Evolutionary conservation across 2,329 filamentous ascomycete genomes (phyloP).

Genomic region (Stylonectria norvegica): DNA sequence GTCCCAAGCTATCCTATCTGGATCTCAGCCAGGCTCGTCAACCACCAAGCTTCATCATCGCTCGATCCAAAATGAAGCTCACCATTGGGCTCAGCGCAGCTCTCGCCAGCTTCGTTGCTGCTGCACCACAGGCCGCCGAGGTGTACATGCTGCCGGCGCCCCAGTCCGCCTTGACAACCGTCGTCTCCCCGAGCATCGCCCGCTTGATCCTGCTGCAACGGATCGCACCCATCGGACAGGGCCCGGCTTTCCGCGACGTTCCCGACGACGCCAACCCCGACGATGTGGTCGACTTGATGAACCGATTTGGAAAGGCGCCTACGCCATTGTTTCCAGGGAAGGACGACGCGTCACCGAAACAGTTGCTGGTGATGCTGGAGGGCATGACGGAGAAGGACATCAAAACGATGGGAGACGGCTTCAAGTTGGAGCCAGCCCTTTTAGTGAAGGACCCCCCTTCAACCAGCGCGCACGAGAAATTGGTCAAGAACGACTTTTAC

Average conservation of each 20-base stretch:
- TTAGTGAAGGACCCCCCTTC: conserved; percentile 46
- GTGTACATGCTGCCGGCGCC: conserved; percentile 50
- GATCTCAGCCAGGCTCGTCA: conserved; percentile 9
- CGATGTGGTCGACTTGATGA: conserved; percentile 55
- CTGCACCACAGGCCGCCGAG: conserved; percentile 42
- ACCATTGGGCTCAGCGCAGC: conserved; percentile 38
- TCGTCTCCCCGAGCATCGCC: conserved; percentile 51
- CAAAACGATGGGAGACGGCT: conserved; percentile 39
- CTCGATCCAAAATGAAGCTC: conserved; percentile 41
- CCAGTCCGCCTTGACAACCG: conserved; percentile 34
- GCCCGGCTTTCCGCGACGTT: conserved; percentile 46
- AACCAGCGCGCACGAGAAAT: conserved; percentile 38
- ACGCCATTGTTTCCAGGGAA: conserved; percentile 47
- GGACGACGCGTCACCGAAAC: conserved; percentile 37
- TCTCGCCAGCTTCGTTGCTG: conserved; percentile 37
- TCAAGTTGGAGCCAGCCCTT: conserved; percentile 44
- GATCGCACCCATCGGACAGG: conserved; percentile 45
- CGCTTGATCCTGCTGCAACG: conserved; percentile 59
- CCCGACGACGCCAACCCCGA: conserved; percentile 38
- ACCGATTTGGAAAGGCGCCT: conserved; percentile 55
- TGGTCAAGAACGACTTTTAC: conserved; percentile 42
- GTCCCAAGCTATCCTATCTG: conserved; percentile 28
- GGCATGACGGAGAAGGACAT: conserved; percentile 49
- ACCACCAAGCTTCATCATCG: conserved; percentile 32
- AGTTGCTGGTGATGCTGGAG: conserved; percentile 59